phyloP scores from a whole-genome alignment of 78 protist genomes.

The Chrysochromulina parva region DNA sequence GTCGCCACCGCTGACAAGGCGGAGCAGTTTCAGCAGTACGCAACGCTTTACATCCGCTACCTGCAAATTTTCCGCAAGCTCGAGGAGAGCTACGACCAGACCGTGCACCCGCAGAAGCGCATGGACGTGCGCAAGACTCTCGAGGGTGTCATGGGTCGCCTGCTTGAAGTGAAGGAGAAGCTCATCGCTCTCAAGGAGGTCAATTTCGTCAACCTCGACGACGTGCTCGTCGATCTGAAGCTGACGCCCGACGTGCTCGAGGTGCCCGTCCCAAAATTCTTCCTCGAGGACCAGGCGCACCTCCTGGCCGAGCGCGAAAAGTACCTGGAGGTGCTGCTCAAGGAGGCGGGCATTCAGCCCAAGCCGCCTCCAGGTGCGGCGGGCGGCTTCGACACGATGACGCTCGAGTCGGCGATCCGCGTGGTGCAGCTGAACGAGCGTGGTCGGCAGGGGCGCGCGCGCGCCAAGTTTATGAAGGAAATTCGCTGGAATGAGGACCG shows the following conservation, averaged over 20 bases:
- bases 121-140: slow-evolving; percentile 42
- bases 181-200: not conserved
- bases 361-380: not conserved
- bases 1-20: not conserved
- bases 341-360: not conserved
- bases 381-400: not conserved
- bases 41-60: slow-evolving; percentile 55
- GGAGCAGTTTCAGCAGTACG: slow-evolving; percentile 31
- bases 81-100: slow-evolving; percentile 71
- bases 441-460: slow-evolving; percentile 67
- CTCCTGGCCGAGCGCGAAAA: not conserved
- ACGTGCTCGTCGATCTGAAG: slow-evolving; percentile 68
- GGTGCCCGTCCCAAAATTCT: slow-evolving; percentile 57
- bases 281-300: slow-evolving; percentile 37
- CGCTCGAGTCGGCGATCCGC: slow-evolving; percentile 40
- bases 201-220: slow-evolving; percentile 53
- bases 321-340: slow-evolving; percentile 26
- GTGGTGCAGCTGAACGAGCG: slow-evolving; percentile 63
- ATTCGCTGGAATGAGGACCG: slow-evolving; percentile 50
- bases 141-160: slow-evolving; percentile 57
- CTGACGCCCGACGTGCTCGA: slow-evolving; percentile 61
- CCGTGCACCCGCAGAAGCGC: slow-evolving; percentile 75
- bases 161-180: slow-evolving; percentile 57
- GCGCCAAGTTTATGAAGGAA: slow-evolving; percentile 35
- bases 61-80: slow-evolving; percentile 52